phyloP scores from a whole-genome alignment of 768 basidiomycete genomes.

The Mrakia frigida region DNA sequence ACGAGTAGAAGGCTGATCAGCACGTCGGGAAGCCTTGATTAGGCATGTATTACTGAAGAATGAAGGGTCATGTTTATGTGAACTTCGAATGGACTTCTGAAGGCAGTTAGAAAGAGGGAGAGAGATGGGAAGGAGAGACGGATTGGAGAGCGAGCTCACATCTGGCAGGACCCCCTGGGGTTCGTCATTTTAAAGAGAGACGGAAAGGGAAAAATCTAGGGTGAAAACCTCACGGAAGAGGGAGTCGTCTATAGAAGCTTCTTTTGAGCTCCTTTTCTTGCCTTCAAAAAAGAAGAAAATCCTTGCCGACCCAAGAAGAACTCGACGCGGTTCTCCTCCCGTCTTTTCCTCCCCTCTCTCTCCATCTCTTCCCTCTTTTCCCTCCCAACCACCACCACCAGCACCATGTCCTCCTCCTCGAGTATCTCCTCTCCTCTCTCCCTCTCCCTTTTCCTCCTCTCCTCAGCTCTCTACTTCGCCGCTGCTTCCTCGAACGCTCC shows the following conservation, averaged over 20 bases:
- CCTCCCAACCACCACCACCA: neutral
- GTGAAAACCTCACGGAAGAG: neutral
- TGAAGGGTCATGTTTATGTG: neutral
- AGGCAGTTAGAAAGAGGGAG: too few relatives aligned
- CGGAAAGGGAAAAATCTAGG: too few relatives aligned
- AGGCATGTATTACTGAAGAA: neutral
- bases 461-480: constrained; percentile 14
- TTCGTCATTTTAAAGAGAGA: too few relatives aligned
- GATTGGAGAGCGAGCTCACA: too few relatives aligned
- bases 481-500: constrained; percentile 10
- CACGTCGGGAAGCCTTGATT: constrained; percentile 7
- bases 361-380: neutral
- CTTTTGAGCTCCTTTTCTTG: too few relatives aligned
- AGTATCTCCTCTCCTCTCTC: constrained; percentile 11
- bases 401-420: constrained; percentile 10
- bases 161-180: too few relatives aligned
- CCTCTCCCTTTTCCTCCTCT: constrained; percentile 21
- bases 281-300: too few relatives aligned
- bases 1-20: constrained; percentile 23
- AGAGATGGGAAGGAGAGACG: too few relatives aligned
- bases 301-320: too few relatives aligned
- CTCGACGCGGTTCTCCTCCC: neutral
- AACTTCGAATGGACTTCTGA: too few relatives aligned
- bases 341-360: neutral
- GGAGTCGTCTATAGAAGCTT: too few relatives aligned